These are phyloP conservation scores for Cudoniella acicularis DNA, from an alignment of 495 filamentous ascomycete genomes.

Conservation along the genomic window DNA sequence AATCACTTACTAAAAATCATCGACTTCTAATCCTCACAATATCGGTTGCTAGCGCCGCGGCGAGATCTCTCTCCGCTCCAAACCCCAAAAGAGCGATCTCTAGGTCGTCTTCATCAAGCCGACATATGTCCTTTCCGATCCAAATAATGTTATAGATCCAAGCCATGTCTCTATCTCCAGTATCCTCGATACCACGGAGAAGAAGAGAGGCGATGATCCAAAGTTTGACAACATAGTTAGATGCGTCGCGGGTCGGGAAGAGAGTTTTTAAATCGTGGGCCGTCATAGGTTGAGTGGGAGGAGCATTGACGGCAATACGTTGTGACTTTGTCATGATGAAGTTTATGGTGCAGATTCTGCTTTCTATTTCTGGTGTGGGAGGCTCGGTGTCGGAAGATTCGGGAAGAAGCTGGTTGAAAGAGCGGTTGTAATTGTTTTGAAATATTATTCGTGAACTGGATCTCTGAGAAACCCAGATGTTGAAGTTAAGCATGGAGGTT, in stretches of 20 bases:
- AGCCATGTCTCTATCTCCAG: background rate
- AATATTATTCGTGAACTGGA: too few species aligned
- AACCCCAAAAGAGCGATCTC: background rate
- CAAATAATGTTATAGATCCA: background rate
- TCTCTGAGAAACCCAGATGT: too few species aligned
- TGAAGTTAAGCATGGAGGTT: too few species aligned
- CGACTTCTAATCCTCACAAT: background rate
- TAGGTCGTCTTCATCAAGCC: background rate
- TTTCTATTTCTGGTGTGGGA: too few species aligned
- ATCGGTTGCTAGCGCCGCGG: background rate
- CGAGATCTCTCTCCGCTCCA: background rate
- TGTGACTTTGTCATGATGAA: too few species aligned
- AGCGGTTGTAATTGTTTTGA: too few species aligned
- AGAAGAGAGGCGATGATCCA: background rate
- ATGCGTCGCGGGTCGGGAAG: background rate
- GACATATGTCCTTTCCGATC: background rate
- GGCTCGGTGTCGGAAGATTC: too few species aligned
- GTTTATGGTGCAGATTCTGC: too few species aligned
- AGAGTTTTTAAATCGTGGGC: background rate
- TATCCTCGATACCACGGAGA: background rate
- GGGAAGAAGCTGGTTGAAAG: too few species aligned
- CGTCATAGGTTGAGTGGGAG: background rate
- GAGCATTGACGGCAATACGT: too few species aligned
- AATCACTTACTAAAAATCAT: background rate
- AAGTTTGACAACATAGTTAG: background rate